Percentiles rank a stretch among this genome's conserved stretches.
Evolutionary conservation across 2,329 filamentous ascomycete species (phyloP).

Genomic region (Xylogone sp.): DNA sequence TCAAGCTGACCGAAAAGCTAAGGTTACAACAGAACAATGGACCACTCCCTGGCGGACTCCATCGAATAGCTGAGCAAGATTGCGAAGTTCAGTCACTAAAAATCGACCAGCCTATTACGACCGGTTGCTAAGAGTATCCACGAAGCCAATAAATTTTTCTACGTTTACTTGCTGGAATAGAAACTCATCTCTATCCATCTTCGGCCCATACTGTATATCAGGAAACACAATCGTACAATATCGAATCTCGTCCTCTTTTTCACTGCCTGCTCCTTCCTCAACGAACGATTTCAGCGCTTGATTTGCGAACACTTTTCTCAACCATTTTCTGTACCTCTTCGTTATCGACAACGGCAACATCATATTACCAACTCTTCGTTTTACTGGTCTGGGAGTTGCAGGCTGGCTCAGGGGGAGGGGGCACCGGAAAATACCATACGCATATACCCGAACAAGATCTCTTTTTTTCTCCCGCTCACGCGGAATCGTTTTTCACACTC

Average conservation of each 20-base stretch:
- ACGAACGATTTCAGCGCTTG: not conserved
- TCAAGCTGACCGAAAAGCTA: conserved; percentile 83
- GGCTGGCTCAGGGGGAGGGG: conserved; percentile 13
- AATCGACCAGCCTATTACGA: conserved; percentile 26
- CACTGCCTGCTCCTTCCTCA: not conserved
- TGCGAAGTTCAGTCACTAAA: conserved; percentile 22
- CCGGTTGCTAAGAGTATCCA: not conserved
- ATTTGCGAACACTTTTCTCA: not conserved
- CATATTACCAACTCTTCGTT: conserved; percentile 1
- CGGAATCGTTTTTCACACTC: conserved; percentile 17
- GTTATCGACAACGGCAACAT: conserved; percentile 10
- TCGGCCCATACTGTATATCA: not conserved
- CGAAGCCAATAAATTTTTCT: not conserved
- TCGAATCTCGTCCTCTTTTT: not conserved
- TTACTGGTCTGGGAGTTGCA: conserved; percentile 15
- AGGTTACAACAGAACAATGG: conserved; percentile 52
- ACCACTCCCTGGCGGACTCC: conserved; percentile 35
- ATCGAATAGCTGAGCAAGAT: conserved; percentile 31
- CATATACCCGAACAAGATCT: conserved; percentile 23
- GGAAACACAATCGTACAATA: not conserved
- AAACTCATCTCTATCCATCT: not conserved
- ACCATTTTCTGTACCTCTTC: not conserved
- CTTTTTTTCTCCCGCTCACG: conserved; percentile 24
- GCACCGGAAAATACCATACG: conserved; percentile 9
- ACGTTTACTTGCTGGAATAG: no score